A percentile compares a stretch with the other conserved stretches of the same genome.
phyloP scores from a whole-genome alignment of 1,284 basidiomycete genomes.

The Moesziomyces aphidis region DNA sequence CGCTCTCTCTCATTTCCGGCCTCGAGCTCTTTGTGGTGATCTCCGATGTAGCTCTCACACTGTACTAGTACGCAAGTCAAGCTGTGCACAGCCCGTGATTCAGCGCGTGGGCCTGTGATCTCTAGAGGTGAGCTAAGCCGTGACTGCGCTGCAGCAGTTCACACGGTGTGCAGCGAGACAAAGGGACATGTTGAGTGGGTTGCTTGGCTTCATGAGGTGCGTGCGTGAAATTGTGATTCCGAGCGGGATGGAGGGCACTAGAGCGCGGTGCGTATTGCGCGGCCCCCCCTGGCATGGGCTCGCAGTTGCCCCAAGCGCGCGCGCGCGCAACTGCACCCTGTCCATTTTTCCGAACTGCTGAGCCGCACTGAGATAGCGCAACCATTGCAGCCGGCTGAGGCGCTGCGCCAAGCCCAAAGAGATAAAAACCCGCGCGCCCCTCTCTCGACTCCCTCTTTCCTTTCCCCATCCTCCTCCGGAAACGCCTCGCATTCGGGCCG shows the following conservation, averaged over 20 bases:
- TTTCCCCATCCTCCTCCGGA: constrained; percentile 23
- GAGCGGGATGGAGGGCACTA: background rate
- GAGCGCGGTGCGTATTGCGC: background rate
- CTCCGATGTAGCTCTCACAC: background rate
- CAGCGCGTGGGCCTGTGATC: background rate
- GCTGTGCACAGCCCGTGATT: background rate
- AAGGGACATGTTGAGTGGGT: constrained; percentile 1
- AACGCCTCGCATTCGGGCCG: background rate
- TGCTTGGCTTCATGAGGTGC: constrained; percentile 1
- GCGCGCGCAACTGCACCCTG: no score
- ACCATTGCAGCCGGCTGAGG: background rate
- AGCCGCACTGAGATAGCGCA: background rate
- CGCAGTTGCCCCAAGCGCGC: background rate
- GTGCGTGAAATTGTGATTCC: background rate
- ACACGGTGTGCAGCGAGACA: constrained; percentile 2
- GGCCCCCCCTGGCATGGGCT: background rate
- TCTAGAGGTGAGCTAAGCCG: background rate
- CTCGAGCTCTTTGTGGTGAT: background rate
- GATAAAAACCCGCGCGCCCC: constrained; percentile 20
- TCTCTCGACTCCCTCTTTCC: constrained; percentile 4
- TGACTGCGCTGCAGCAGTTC: background rate
- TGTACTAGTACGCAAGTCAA: constrained; percentile 9
- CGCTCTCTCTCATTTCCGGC: background rate
- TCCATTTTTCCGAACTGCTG: background rate
- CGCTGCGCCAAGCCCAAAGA: background rate